Evolutionary conservation across 305 asterid species (phyloP).

Genomic region (Plantago coronopus): DNA sequence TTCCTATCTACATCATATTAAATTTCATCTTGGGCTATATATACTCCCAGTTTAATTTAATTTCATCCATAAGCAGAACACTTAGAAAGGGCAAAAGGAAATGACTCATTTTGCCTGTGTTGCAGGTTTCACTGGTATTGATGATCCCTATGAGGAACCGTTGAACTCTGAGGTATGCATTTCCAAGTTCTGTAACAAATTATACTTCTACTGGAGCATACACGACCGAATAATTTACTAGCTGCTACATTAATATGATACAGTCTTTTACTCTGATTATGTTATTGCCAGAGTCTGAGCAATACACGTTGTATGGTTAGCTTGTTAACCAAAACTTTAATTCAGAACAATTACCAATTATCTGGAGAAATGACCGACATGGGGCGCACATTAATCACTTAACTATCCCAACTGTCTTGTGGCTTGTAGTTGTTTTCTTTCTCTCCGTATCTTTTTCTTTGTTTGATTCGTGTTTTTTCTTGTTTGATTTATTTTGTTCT

Average conservation of each 20-base stretch:
- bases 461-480: too few relatives aligned
- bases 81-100: neutral
- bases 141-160: conserved; percentile 91
- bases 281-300: too few relatives aligned
- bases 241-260: neutral
- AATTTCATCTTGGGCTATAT: neutral
- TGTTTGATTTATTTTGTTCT: too few relatives aligned
- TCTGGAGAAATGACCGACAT: neutral
- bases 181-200: conserved; percentile 2
- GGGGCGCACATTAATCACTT: neutral
- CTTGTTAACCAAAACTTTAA: neutral
- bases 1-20: neutral
- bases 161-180: conserved; percentile 63
- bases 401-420: too few relatives aligned
- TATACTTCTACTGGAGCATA: conserved; percentile 2
- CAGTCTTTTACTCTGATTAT: neutral
- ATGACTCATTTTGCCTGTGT: conserved; percentile 12
- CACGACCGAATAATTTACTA: neutral
- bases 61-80: neutral
- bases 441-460: too few relatives aligned
- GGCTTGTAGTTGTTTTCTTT: too few relatives aligned
- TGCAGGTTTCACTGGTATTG: conserved; percentile 88
- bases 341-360: neutral
- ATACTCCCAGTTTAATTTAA: neutral
- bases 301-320: too few relatives aligned